A percentile compares a stretch with the other conserved stretches of the same genome.
phyloP scores from a whole-genome alignment of 768 basidiomycete species.

The Agrocybe pediades region DNA sequence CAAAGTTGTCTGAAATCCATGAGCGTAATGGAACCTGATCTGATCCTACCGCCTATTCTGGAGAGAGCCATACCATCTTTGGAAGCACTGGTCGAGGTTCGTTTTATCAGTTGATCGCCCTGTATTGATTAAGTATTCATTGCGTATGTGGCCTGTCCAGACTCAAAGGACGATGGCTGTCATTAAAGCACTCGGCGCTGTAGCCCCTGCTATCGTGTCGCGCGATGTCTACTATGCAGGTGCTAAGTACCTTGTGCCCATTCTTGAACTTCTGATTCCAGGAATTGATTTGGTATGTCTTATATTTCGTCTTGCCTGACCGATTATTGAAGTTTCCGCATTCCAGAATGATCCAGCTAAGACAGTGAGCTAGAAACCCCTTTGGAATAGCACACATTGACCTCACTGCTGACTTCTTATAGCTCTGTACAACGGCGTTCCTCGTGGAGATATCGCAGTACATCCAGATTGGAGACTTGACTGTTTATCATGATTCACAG shows the following conservation, averaged over 20 bases:
- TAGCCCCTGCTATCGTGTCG: constrained; percentile 81
- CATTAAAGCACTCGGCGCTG: constrained; percentile 80
- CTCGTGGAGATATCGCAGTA: constrained; percentile 75
- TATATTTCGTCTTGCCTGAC: neutral
- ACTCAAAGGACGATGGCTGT: constrained; percentile 85
- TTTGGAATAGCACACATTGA: neutral
- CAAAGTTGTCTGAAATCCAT: constrained; percentile 82
- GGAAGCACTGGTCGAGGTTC: constrained; percentile 85
- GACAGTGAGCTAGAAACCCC: constrained; percentile 48
- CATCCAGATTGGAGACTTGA: constrained; percentile 72
- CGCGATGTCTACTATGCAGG: constrained; percentile 79
- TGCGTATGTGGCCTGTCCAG: constrained; percentile 40
- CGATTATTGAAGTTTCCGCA: neutral
- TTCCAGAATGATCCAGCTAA: constrained; percentile 75
- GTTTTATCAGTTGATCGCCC: constrained; percentile 12
- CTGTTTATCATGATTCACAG: constrained; percentile 32
- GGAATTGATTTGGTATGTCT: constrained; percentile 76
- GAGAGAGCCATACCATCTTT: constrained; percentile 85
- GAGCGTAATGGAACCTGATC: constrained; percentile 82
- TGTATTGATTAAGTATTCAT: constrained; percentile 3
- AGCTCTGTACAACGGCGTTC: constrained; percentile 78
- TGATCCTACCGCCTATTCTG: constrained; percentile 78
- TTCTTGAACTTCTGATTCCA: constrained; percentile 80
- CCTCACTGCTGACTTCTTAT: neutral
- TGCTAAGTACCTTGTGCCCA: constrained; percentile 77